A percentile compares a stretch with the other conserved stretches of the same genome.
Evolutionary conservation across 768 basidiomycete species (phyloP).

Genomic region (Pholiota molesta): DNA sequence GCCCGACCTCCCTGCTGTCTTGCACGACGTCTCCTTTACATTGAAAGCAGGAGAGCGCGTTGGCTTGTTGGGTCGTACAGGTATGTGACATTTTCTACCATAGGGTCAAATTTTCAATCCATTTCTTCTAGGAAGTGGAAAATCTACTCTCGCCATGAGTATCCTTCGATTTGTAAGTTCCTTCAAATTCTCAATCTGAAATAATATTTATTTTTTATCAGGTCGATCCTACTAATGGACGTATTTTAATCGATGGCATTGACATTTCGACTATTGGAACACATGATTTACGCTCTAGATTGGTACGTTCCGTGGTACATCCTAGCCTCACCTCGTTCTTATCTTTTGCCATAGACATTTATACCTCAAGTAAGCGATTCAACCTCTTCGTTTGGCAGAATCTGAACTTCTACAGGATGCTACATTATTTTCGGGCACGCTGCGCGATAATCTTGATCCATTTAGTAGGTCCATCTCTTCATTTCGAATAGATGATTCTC

Average conservation of each 20-base stretch:
- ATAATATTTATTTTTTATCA: conserved; percentile 23
- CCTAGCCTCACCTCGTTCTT: conserved; percentile 1
- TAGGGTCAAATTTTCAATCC: neutral
- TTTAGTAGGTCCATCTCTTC: conserved; percentile 45
- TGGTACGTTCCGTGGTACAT: conserved; percentile 45
- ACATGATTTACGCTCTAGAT: conserved; percentile 76
- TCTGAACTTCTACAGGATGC: conserved; percentile 48
- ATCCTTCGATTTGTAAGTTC: conserved; percentile 76
- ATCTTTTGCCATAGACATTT: conserved; percentile 56
- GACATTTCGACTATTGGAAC: conserved; percentile 87
- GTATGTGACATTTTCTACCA: conserved; percentile 24
- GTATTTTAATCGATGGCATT: conserved; percentile 84
- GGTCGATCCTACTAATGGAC: conserved; percentile 77
- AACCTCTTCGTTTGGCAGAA: neutral
- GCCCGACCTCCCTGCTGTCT: conserved; percentile 79
- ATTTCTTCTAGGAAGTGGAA: conserved; percentile 73
- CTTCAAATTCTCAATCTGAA: neutral
- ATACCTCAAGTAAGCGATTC: conserved; percentile 59
- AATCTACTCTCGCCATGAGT: conserved; percentile 86
- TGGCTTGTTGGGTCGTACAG: conserved; percentile 81
- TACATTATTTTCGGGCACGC: conserved; percentile 78
- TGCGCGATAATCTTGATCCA: conserved; percentile 77
- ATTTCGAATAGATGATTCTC: neutral
- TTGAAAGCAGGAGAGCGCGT: conserved; percentile 74
- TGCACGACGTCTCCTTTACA: conserved; percentile 75